phyloP scores from a whole-genome alignment of 192 early-diverging fungal species.

The Coemansia nantahalensis region DNA sequence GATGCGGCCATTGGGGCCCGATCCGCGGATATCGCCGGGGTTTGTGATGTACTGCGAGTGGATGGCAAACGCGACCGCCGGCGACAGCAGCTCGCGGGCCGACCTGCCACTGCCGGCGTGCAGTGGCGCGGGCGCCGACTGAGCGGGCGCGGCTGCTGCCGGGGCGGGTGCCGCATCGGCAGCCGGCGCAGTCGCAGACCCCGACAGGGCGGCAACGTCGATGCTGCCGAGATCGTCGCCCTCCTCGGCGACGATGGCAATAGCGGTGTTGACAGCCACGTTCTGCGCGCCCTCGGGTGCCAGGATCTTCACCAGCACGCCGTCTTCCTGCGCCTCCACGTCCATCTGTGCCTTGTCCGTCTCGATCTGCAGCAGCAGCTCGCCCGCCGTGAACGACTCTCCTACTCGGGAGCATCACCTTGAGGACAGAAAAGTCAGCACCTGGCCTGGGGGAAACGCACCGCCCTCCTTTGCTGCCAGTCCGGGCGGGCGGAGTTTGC shows the following conservation, averaged over 20 bases:
- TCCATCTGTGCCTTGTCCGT: constrained; percentile 99
- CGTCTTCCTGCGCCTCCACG: constrained; percentile 98
- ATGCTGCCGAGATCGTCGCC: constrained; percentile 82
- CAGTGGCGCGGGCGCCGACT: constrained; percentile 23
- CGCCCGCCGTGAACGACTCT: constrained; percentile 84
- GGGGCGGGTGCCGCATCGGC: not conserved
- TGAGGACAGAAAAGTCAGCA: too few species aligned
- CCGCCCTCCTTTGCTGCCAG: too few species aligned
- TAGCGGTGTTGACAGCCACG: constrained; percentile 70
- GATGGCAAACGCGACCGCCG: constrained; percentile 43
- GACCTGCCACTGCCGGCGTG: constrained; percentile 10
- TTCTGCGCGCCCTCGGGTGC: constrained; percentile 61
- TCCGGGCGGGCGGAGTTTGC: too few species aligned
- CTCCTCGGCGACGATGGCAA: constrained; percentile 86
- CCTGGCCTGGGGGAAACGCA: too few species aligned
- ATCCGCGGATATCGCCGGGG: constrained; percentile 42
- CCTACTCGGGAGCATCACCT: too few species aligned
- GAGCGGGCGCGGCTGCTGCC: not conserved
- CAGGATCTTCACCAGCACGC: constrained; percentile 92
- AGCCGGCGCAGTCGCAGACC: not conserved
- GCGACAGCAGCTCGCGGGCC: constrained; percentile 28
- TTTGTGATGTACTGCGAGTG: constrained; percentile 47
- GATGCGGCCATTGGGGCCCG: constrained; percentile 69
- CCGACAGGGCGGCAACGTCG: constrained; percentile 57
- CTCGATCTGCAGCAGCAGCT: constrained; percentile 92